phyloP scores from a whole-genome alignment of 306 rosid genomes.

The Acacia acuminata region DNA sequence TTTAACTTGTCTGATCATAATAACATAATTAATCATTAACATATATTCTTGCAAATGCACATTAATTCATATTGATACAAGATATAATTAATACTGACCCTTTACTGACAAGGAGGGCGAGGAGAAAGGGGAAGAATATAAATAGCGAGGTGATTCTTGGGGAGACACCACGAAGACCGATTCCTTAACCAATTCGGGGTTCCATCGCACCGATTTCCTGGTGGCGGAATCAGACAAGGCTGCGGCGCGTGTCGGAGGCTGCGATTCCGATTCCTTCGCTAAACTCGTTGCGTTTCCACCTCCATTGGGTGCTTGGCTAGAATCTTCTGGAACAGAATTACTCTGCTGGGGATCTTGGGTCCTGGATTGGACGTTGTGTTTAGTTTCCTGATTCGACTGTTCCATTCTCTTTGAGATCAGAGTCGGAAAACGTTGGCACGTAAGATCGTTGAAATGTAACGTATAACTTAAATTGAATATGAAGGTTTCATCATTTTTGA shows the following conservation, averaged over 20 bases:
- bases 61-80: background rate
- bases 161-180: conserved; percentile 50
- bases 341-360: conserved; percentile 3
- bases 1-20: conserved; percentile 63
- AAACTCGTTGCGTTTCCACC: conserved; percentile 36
- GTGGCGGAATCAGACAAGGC: conserved; percentile 35
- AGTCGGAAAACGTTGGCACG: conserved; percentile 14
- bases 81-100: conserved; percentile 45
- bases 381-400: conserved; percentile 39
- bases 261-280: conserved; percentile 43
- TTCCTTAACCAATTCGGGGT: conserved; percentile 75
- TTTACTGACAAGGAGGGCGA: conserved; percentile 47
- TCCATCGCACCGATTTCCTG: conserved; percentile 86
- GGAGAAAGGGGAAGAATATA: conserved; percentile 26
- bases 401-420: conserved; percentile 45
- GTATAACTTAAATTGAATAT: background rate
- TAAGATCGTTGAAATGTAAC: background rate
- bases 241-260: conserved; percentile 20
- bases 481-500: background rate
- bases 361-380: conserved; percentile 7
- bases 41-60: background rate
- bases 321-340: conserved; percentile 27
- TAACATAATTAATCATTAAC: background rate
- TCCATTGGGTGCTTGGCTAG: conserved; percentile 28
- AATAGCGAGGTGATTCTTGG: conserved; percentile 34